These are phyloP conservation scores for Curvularia sp. DNA, from an alignment of 2,329 filamentous ascomycete genomes.

Conservation along the genomic window DNA sequence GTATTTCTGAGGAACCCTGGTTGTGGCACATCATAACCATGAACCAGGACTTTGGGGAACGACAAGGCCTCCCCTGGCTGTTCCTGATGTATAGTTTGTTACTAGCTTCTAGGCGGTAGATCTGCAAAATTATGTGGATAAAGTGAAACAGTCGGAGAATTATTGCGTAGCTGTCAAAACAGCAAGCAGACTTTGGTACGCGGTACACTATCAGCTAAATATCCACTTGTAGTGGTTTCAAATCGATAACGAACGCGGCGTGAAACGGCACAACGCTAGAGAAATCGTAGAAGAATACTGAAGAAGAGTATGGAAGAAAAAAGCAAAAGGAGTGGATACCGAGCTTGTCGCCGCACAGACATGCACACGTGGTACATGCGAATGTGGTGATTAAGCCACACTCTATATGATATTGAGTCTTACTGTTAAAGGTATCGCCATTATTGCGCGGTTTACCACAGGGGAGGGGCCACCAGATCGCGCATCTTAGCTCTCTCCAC, in stretches of 20 bases:
- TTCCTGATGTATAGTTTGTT: neutral
- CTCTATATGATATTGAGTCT: neutral
- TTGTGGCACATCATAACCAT: neutral
- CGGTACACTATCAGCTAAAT: constrained; percentile 2
- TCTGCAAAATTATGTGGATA: neutral
- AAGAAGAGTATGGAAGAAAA: neutral
- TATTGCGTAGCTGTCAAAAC: neutral
- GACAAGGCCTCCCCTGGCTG: neutral
- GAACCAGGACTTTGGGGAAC: no score
- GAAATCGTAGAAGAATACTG: neutral
- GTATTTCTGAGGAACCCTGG: neutral
- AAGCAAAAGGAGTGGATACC: constrained; percentile 2
- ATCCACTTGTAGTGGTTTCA: constrained; percentile 5
- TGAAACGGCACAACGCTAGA: neutral
- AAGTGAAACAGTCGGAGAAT: neutral
- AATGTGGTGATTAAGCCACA: neutral
- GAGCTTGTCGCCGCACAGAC: constrained; percentile 8
- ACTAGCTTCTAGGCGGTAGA: no score
- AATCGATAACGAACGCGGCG: neutral
- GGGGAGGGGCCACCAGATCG: constrained; percentile 6
- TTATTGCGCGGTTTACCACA: neutral
- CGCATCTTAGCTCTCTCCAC: constrained; percentile 27
- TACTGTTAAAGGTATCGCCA: neutral
- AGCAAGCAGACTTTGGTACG: constrained; percentile 1
- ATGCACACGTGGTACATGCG: neutral